These are phyloP conservation scores for Postia placenta DNA, from an alignment of 768 basidiomycete species.

Conservation along the genomic window DNA sequence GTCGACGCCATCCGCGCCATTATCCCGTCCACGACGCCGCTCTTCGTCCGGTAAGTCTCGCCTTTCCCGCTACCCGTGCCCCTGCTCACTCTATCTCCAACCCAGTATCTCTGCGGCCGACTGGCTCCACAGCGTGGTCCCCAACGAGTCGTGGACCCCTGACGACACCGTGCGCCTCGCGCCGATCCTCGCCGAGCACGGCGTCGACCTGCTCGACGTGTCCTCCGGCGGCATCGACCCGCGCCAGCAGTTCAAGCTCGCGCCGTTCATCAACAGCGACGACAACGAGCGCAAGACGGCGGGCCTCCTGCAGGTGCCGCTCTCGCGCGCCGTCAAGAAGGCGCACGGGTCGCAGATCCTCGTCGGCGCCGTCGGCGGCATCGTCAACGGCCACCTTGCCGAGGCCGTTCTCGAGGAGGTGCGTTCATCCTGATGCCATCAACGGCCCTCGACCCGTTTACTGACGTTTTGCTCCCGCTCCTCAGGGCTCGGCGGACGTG, in stretches of 20 bases:
- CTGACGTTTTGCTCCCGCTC: background rate
- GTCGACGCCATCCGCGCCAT: slow-evolving; percentile 38
- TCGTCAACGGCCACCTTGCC: slow-evolving; percentile 47
- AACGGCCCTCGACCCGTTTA: background rate
- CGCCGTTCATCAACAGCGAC: slow-evolving; percentile 58
- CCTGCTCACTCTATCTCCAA: background rate
- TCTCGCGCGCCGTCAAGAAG: slow-evolving; percentile 32
- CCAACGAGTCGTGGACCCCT: slow-evolving; percentile 59
- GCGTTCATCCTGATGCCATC: background rate
- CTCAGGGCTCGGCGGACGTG: slow-evolving; percentile 47
- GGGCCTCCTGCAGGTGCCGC: slow-evolving; percentile 20
- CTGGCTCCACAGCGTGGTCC: slow-evolving; percentile 55
- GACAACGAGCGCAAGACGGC: slow-evolving; percentile 43
- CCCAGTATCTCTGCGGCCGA: slow-evolving; percentile 63
- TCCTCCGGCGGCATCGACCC: slow-evolving; percentile 57
- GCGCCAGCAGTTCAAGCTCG: slow-evolving; percentile 36
- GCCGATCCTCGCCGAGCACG: slow-evolving; percentile 50
- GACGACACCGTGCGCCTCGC: slow-evolving; percentile 64
- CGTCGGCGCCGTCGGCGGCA: slow-evolving; percentile 50
- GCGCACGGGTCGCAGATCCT: slow-evolving; percentile 34
- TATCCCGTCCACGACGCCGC: slow-evolving; percentile 56
- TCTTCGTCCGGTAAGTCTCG: slow-evolving; percentile 55
- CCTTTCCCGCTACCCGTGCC: background rate
- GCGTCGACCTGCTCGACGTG: slow-evolving; percentile 72
- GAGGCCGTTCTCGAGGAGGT: slow-evolving; percentile 48